Evolutionary conservation across 202 grass and related monocot species (phyloP).

Genomic region (Setaria viridis): DNA sequence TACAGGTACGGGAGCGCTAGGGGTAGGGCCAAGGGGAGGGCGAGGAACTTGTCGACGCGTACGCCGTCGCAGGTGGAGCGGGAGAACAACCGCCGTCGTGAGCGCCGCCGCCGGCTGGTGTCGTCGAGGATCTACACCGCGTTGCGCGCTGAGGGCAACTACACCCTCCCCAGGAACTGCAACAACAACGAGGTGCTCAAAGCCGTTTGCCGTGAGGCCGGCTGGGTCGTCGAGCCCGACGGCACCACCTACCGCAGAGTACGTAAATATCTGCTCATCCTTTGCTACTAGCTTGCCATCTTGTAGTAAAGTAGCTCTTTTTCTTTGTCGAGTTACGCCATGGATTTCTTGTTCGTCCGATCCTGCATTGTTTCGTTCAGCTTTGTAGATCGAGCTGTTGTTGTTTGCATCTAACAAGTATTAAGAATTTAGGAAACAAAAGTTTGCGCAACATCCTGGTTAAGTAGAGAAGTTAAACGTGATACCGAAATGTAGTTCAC

Average conservation of each 20-base stretch:
- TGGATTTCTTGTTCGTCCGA: too few relatives aligned
- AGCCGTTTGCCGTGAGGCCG: slow-evolving; percentile 83
- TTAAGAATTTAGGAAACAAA: too few relatives aligned
- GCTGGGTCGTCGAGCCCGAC: slow-evolving; percentile 77
- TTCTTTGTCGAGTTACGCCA: too few relatives aligned
- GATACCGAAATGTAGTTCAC: too few relatives aligned
- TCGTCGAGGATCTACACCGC: slow-evolving; percentile 72
- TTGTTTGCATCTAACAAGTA: background rate
- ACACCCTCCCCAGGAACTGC: slow-evolving; percentile 73
- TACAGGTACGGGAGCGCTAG: background rate
- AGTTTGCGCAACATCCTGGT: too few relatives aligned
- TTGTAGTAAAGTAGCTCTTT: too few relatives aligned
- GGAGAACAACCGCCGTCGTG: slow-evolving; percentile 86
- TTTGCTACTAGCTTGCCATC: too few relatives aligned
- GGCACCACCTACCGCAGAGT: slow-evolving; percentile 91
- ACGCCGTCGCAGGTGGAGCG: slow-evolving; percentile 68
- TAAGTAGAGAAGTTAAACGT: too few relatives aligned
- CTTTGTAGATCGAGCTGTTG: background rate
- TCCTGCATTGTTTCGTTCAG: background rate
- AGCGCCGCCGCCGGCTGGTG: slow-evolving; percentile 57
- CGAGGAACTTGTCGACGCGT: slow-evolving; percentile 16
- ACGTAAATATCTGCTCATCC: background rate
- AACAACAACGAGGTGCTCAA: slow-evolving; percentile 93
- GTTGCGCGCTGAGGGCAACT: slow-evolving; percentile 71
- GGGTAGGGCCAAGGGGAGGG: background rate